These are phyloP conservation scores for Penicillium sp. DNA, from an alignment of 2,329 filamentous ascomycete genomes.

Conservation along the genomic window DNA sequence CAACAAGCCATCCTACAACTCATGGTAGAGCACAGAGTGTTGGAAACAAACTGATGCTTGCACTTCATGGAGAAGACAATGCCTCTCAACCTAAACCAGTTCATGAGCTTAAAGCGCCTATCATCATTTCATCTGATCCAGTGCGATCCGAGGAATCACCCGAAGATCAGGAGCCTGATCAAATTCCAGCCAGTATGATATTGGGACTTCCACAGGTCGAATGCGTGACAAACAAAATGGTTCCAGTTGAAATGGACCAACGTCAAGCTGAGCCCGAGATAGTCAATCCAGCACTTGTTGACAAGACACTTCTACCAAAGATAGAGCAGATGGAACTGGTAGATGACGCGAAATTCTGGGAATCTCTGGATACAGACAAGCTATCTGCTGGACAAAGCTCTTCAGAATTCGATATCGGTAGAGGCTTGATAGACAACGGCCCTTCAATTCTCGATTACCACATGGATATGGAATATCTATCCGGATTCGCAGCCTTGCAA, in stretches of 20 bases:
- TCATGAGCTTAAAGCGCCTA: neutral
- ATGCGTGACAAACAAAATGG: neutral
- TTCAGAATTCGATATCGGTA: neutral
- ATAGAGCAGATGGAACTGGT: neutral
- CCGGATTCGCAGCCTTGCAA: slow-evolving; percentile 8
- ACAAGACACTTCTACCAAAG: neutral
- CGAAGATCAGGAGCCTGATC: neutral
- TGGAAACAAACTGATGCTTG: slow-evolving; percentile 7
- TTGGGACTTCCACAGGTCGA: neutral
- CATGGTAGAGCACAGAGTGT: slow-evolving; percentile 5
- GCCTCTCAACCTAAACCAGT: neutral
- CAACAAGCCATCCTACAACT: neutral
- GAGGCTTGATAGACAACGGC: neutral
- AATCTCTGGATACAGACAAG: neutral
- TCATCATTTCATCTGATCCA: slow-evolving; percentile 4
- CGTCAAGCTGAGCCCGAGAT: neutral
- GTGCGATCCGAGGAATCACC: neutral
- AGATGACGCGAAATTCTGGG: neutral
- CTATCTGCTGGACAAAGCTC: neutral
- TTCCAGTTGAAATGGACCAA: neutral
- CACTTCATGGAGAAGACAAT: neutral
- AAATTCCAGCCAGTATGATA: neutral
- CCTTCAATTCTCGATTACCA: slow-evolving; percentile 11
- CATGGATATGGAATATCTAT: slow-evolving; percentile 9
- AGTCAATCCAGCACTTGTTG: neutral